Conservation (phyloP, 345 rosid species). For the Ricinus communis region DNA sequence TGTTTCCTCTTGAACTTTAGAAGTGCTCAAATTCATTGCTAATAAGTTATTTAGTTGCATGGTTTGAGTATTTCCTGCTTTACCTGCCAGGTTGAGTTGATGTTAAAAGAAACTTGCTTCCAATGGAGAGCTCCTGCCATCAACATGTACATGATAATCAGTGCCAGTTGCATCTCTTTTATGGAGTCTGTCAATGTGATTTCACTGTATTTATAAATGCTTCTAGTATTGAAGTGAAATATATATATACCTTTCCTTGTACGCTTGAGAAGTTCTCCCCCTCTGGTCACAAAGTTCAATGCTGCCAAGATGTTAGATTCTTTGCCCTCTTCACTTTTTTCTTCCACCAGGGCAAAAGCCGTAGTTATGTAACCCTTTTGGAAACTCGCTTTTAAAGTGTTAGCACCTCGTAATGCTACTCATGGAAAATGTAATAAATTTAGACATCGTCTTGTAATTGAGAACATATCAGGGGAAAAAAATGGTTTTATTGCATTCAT, state of each 20-base stretch:
- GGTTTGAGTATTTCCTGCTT: constrained; percentile 7
- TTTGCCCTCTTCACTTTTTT: constrained; percentile 45
- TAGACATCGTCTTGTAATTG: background rate
- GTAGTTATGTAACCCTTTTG: constrained; percentile 53
- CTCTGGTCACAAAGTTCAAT: constrained; percentile 61
- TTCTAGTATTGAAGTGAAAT: background rate
- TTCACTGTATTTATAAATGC: background rate
- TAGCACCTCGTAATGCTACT: constrained; percentile 83
- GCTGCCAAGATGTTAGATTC: constrained; percentile 49
- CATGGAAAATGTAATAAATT: constrained; percentile 6
- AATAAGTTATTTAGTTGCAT: background rate
- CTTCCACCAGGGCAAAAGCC: constrained; percentile 43
- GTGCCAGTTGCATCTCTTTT: constrained; percentile 1
- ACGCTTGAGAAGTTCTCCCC: constrained; percentile 91
- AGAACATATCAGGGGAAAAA: background rate
- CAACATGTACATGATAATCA: constrained; percentile 14
- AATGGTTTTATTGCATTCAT: background rate
- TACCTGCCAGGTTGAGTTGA: constrained; percentile 83
- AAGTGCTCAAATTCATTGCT: background rate
- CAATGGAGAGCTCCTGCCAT: constrained; percentile 82
- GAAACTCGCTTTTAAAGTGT: constrained; percentile 68
- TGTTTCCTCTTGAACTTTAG: background rate
- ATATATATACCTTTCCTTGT: constrained; percentile 86
- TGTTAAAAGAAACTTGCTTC: constrained; percentile 84
- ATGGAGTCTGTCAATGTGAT: background rate